Percentiles rank a stretch among this genome's conserved stretches.
phyloP scores from a whole-genome alignment of 257 asterid genomes.

The Cruciata laevipes region DNA sequence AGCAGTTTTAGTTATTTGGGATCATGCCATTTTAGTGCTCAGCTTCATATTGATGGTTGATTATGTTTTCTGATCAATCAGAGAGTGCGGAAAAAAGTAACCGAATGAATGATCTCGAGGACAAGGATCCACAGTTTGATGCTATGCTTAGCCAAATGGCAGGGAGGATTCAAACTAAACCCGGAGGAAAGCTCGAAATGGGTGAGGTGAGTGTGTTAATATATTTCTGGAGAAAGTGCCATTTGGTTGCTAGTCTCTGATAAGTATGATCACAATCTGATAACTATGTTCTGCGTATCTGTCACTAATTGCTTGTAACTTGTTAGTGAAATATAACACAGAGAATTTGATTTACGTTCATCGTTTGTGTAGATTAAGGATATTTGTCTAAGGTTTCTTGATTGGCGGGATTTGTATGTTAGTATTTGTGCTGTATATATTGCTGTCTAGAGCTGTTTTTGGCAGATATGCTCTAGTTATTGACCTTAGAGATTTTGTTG shows the following conservation, averaged over 20 bases:
- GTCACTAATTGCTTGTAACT: background rate
- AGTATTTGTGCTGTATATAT: background rate
- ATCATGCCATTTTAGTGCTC: background rate
- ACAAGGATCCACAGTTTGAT: constrained; percentile 66
- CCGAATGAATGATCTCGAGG: constrained; percentile 54
- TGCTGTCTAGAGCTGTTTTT: background rate
- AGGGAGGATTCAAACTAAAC: constrained; percentile 75
- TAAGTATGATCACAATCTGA: background rate
- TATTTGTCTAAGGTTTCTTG: background rate
- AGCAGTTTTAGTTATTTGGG: background rate
- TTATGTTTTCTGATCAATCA: constrained; percentile 13
- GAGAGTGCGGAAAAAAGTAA: constrained; percentile 36
- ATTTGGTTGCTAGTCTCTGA: constrained; percentile 2
- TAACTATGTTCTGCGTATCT: background rate
- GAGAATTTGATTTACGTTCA: background rate
- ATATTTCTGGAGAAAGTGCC: background rate
- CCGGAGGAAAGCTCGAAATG: constrained; percentile 93
- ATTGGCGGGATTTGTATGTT: background rate
- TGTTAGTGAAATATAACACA: no score
- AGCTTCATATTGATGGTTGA: background rate
- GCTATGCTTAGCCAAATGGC: constrained; percentile 82
- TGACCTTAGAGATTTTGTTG: background rate
- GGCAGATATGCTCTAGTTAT: background rate
- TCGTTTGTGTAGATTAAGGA: background rate
- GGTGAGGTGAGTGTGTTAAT: constrained; percentile 64